Base-by-base conservation (phyloP, 1,139 yeast species). In the Chernovozyma sophiae-reginae region DNA sequence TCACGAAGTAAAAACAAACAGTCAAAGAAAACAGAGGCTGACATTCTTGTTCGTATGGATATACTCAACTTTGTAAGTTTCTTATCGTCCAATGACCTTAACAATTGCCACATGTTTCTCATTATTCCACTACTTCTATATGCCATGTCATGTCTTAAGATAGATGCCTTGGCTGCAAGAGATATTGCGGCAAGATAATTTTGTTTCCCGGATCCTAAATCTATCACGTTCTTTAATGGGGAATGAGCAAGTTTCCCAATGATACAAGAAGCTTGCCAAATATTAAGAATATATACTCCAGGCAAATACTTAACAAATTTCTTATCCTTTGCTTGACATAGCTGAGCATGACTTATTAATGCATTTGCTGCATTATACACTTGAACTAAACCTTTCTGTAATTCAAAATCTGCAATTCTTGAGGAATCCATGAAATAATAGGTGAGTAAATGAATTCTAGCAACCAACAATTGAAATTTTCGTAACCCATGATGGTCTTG, bases 231-330 rank as follows among this genome's bases (percentile, higher is more conserved):
- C 27, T 81, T 74, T 51, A 86, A 66, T 1, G 86, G 74, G 1
- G 96, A 86, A 53, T 87, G 90, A 22, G 77, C 75, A 30, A 92
- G 66, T 50, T 86, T 83, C 39, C 86, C 85, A 25, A 92, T 78
- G 31, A 90, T 79, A 51, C 90, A 84, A 1, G 96, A 80, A 1
- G 96, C 85, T 59, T 90, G 97, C 96, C 97, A 89, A 32, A 89
- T 74, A 38, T 81, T 81, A 44, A 86, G 68, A 3, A 86, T 79
- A 56, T 83, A 83, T 4, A 85, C 89, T 36, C 86, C 89, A 0
- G 97, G 97, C 37, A 90, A 69, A 53, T 84, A 87, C 47, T 74
- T 77, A 49, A 89, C 76, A 49, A 87, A 83, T 31, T 68, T 68
- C 32, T 75, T 73, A 51, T 83, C 80, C 23, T 74, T 67, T 13